These are phyloP conservation scores for Zopfia rhizophila DNA, from an alignment of 2,329 filamentous ascomycete genomes.

Conservation along the genomic window DNA sequence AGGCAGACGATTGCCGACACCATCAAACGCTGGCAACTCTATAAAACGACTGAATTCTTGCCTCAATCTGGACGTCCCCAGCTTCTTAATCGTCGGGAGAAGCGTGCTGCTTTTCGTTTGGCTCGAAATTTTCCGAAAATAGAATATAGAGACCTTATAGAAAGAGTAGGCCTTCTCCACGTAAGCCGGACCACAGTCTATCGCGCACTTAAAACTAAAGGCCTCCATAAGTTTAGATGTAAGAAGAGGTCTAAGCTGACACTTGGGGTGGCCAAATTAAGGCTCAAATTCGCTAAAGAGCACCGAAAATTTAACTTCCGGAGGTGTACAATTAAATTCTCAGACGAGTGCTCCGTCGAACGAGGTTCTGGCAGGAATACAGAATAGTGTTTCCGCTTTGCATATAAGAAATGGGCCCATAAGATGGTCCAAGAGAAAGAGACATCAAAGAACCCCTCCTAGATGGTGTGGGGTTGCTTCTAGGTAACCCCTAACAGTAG, in stretches of 20 bases:
- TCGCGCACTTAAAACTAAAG: not conserved
- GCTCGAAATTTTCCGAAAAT: slow-evolving; percentile 14
- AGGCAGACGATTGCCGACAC: too few species aligned
- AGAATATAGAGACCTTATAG: slow-evolving; percentile 13
- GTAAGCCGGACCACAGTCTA: slow-evolving; percentile 12
- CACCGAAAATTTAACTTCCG: slow-evolving; percentile 12
- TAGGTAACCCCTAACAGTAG: slow-evolving; percentile 7
- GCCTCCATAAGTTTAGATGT: slow-evolving; percentile 4
- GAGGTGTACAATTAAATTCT: slow-evolving; percentile 15
- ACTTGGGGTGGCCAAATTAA: not conserved
- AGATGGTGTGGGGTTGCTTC: slow-evolving; percentile 31
- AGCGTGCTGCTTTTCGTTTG: too few species aligned
- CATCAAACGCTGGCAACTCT: too few species aligned
- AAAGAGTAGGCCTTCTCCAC: slow-evolving; percentile 2
- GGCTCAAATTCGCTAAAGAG: slow-evolving; percentile 8
- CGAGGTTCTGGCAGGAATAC: too few species aligned
- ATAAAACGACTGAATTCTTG: too few species aligned
- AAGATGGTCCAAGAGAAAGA: slow-evolving; percentile 24
- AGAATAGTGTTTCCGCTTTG: slow-evolving; percentile 25
- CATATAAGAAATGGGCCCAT: slow-evolving; percentile 25
- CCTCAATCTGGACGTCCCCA: too few species aligned
- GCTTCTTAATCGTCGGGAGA: too few species aligned
- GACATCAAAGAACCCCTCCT: slow-evolving; percentile 14
- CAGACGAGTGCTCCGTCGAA: slow-evolving; percentile 24
- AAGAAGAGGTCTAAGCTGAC: slow-evolving; percentile 13